phyloP scores from a whole-genome alignment of 2,329 filamentous ascomycete genomes.

The Aaosphaeria pasadenensis region DNA sequence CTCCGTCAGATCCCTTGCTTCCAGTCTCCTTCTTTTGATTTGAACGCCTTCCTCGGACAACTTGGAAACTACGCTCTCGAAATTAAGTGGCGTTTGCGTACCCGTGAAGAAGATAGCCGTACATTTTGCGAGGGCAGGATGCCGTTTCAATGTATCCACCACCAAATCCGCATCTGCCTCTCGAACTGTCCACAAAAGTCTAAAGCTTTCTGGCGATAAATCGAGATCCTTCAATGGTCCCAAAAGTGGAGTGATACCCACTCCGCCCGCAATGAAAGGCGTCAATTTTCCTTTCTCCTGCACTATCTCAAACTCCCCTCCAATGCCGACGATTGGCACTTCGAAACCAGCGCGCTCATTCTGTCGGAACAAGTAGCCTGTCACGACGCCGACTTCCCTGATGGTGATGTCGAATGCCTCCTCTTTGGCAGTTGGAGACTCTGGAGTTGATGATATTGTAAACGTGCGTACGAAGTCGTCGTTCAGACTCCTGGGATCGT shows the following conservation, averaged over 20 bases:
- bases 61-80: slow-evolving; percentile 21
- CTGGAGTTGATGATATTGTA: slow-evolving; percentile 66
- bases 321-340: slow-evolving; percentile 69
- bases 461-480: slow-evolving; percentile 84
- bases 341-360: slow-evolving; percentile 55
- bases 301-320: slow-evolving; percentile 58
- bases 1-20: slow-evolving; percentile 40
- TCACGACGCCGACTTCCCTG: slow-evolving; percentile 66
- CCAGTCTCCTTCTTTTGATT: slow-evolving; percentile 47
- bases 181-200: slow-evolving; percentile 67
- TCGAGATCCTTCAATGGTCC: slow-evolving; percentile 53
- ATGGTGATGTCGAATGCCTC: slow-evolving; percentile 70
- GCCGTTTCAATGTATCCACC: slow-evolving; percentile 54
- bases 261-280: slow-evolving; percentile 71
- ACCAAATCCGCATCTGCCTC: slow-evolving; percentile 62
- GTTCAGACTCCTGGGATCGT: slow-evolving; percentile 75
- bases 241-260: slow-evolving; percentile 81
- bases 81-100: slow-evolving; percentile 6
- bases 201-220: slow-evolving; percentile 37
- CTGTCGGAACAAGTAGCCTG: slow-evolving; percentile 60
- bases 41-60: slow-evolving; percentile 33
- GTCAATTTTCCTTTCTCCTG: slow-evolving; percentile 41
- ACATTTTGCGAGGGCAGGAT: slow-evolving; percentile 50
- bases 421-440: slow-evolving; percentile 4
- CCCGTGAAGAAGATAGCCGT: slow-evolving; percentile 67